A percentile compares a stretch with the other conserved stretches of the same genome.
These are phyloP conservation scores for Cicer arietinum DNA, from an alignment of 306 rosid species.

Conservation along the genomic window DNA sequence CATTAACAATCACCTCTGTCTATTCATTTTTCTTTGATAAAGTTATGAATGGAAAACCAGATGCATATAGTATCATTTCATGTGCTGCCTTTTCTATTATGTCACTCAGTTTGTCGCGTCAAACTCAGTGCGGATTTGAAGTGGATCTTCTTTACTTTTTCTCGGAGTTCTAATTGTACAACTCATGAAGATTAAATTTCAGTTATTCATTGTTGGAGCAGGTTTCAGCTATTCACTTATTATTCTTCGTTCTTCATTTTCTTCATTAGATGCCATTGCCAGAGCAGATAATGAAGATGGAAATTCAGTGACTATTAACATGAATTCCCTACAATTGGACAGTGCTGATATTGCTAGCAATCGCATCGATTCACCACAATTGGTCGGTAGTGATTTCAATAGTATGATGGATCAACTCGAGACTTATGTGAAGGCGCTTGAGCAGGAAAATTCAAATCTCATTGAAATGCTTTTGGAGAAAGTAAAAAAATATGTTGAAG, in stretches of 20 bases:
- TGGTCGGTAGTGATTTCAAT: no score
- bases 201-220: constrained; percentile 3
- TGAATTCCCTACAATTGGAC: no score
- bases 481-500: neutral
- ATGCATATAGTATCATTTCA: neutral
- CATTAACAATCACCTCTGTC: neutral
- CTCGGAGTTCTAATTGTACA: constrained; percentile 7
- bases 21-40: neutral
- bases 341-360: no score
- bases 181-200: constrained; percentile 30
- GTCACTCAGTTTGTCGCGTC: constrained; percentile 13
- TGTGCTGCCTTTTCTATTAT: constrained; percentile 29
- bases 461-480: neutral
- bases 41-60: constrained; percentile 30
- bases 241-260: constrained; percentile 7
- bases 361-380: no score
- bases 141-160: constrained; percentile 25
- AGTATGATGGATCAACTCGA: no score
- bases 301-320: no score
- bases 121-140: constrained; percentile 27
- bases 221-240: constrained; percentile 17
- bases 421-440: no score
- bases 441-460: no score
- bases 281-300: no score
- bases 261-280: no score